phyloP scores from a whole-genome alignment of 2,329 filamentous ascomycete genomes.

The Talaromyces sp. region DNA sequence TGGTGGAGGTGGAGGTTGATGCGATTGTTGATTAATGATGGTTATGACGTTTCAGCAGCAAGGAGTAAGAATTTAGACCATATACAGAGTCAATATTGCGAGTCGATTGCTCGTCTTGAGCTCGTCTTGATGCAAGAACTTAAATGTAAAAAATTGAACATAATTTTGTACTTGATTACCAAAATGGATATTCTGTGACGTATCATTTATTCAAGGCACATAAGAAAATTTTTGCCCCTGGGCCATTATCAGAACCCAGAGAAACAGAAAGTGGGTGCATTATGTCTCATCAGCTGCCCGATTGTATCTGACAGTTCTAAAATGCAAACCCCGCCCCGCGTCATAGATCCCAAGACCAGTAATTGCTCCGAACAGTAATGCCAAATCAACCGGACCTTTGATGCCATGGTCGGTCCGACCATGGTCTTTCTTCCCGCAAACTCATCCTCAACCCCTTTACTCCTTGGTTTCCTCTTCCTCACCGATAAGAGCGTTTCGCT shows the following conservation, averaged over 20 bases:
- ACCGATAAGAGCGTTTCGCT: slow-evolving; percentile 79
- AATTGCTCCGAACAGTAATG: slow-evolving; percentile 3
- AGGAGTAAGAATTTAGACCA: not conserved
- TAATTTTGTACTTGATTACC: not conserved
- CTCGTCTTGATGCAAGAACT: not conserved
- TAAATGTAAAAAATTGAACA: not conserved
- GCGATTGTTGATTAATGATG: slow-evolving; percentile 18
- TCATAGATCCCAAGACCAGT: slow-evolving; percentile 4
- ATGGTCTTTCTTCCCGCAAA: not conserved
- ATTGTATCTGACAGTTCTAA: not conserved
- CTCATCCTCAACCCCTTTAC: slow-evolving; percentile 23
- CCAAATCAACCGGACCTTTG: slow-evolving; percentile 3
- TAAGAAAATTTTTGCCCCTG: not conserved
- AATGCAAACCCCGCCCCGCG: not conserved
- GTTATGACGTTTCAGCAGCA: not conserved
- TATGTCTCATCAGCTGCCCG: slow-evolving; percentile 1
- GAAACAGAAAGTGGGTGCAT: slow-evolving; percentile 1
- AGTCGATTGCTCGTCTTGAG: no score
- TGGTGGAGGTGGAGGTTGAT: slow-evolving; percentile 38
- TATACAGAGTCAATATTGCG: not conserved
- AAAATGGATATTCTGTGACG: slow-evolving; percentile 1
- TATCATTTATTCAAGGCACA: slow-evolving; percentile 5
- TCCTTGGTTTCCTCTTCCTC: slow-evolving; percentile 52
- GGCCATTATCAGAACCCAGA: not conserved
- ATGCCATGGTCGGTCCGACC: slow-evolving; percentile 1